Conservation (phyloP, 306 rosid genomes). For the Prinsepia uniflora region DNA sequence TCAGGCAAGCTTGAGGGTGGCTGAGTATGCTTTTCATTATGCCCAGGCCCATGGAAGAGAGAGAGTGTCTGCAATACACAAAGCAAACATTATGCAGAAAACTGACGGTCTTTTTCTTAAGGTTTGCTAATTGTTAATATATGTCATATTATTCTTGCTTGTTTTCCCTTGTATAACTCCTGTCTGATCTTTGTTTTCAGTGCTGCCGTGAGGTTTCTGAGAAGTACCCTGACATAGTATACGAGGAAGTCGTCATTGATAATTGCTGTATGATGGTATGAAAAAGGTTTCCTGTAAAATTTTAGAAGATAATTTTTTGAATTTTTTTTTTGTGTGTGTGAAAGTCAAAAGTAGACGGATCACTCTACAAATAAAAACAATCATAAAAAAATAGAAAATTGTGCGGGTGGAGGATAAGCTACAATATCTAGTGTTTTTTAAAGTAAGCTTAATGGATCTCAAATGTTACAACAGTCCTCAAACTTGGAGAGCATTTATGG, state of each 20-base stretch:
- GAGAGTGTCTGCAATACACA: conserved; percentile 97
- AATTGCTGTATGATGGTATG: conserved; percentile 99
- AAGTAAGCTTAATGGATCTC: not conserved
- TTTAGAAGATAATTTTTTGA: not conserved
- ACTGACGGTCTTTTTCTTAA: conserved; percentile 93
- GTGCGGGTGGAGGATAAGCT: no score
- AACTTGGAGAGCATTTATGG: not conserved
- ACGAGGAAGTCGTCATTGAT: conserved; percentile 97
- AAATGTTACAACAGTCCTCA: not conserved
- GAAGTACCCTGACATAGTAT: conserved; percentile 89
- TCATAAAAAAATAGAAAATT: no score
- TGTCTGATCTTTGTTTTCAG: conserved; percentile 40
- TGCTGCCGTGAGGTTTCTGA: conserved; percentile 98
- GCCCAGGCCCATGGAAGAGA: conserved; percentile 91
- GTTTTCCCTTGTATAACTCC: conserved; percentile 15
- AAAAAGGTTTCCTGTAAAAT: not conserved
- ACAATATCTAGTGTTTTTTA: no score
- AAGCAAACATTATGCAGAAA: conserved; percentile 99
- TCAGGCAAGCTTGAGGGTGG: conserved; percentile 96
- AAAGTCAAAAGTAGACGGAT: no score
- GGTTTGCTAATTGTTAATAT: conserved; percentile 25
- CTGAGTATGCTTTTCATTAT: conserved; percentile 97
- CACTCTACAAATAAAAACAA: no score
- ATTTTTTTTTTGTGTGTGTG: no score
- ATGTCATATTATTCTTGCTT: not conserved